Conservation (phyloP, 225 moss, liverwort and hornwort species). For the Polytrichum formosum region DNA sequence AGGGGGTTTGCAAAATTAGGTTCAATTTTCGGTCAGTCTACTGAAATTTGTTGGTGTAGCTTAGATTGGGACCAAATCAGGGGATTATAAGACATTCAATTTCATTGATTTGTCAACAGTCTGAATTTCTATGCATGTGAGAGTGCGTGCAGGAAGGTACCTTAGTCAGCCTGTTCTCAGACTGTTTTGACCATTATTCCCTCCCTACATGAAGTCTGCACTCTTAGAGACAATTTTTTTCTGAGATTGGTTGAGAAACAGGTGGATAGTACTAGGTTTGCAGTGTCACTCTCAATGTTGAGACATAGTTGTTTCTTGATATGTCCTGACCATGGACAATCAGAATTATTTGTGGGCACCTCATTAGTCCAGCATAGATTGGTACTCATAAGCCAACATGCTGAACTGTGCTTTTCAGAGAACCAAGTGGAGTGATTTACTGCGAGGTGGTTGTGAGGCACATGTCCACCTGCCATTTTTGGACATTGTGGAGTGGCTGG, state of each 20-base stretch:
- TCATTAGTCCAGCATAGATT: slow-evolving; percentile 6
- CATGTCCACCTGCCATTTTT: slow-evolving; percentile 25
- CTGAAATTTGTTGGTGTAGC: slow-evolving; percentile 7
- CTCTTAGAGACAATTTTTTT: background rate
- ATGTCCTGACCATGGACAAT: background rate
- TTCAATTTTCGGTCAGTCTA: background rate
- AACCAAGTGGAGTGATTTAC: slow-evolving; percentile 18
- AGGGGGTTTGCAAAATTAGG: background rate
- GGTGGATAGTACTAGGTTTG: background rate
- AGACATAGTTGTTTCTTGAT: background rate
- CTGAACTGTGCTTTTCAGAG: slow-evolving; percentile 17
- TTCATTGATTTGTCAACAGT: background rate
- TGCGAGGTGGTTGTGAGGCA: slow-evolving; percentile 7
- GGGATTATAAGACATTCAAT: slow-evolving; percentile 4
- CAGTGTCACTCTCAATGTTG: background rate
- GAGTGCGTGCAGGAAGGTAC: background rate
- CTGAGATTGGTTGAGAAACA: background rate
- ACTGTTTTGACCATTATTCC: background rate
- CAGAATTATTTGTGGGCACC: background rate
- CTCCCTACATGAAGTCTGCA: background rate
- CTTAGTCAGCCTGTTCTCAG: background rate
- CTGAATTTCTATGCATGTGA: slow-evolving; percentile 1
- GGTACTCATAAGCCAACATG: slow-evolving; percentile 8
- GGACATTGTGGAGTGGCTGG: slow-evolving; percentile 20
- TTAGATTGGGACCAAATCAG: slow-evolving; percentile 9